These are phyloP conservation scores for Bryum argenteum DNA, from an alignment of 225 moss, liverwort and hornwort species.

Conservation along the genomic window DNA sequence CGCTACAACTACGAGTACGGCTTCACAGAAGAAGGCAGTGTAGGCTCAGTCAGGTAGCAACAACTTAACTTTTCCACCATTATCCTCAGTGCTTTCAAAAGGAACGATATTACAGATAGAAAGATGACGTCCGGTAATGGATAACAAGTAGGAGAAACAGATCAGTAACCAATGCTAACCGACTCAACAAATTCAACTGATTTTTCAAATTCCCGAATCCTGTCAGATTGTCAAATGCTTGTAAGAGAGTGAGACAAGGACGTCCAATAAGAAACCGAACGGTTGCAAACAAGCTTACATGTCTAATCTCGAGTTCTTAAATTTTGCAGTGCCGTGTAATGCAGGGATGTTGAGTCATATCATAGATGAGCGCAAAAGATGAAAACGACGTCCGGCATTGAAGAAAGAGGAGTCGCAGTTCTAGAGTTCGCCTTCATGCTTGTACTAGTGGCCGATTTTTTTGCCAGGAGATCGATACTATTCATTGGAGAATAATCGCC, in stretches of 20 bases:
- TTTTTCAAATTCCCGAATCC: no score
- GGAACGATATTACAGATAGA: slow-evolving; percentile 1
- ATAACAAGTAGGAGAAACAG: background rate
- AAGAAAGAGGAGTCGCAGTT: background rate
- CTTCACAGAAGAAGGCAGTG: slow-evolving; percentile 33
- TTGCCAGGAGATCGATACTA: slow-evolving; percentile 18
- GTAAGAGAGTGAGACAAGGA: no score
- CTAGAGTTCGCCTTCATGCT: background rate
- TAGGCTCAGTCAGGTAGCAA: slow-evolving; percentile 42
- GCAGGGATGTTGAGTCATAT: slow-evolving; percentile 14
- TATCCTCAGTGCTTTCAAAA: background rate
- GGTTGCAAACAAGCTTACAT: background rate
- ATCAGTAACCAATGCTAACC: background rate
- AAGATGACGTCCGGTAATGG: background rate
- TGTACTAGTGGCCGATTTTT: slow-evolving; percentile 6
- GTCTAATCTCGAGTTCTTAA: background rate
- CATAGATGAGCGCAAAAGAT: slow-evolving; percentile 8
- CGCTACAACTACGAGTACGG: background rate
- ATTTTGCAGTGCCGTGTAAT: background rate
- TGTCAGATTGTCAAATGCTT: no score
- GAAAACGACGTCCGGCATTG: slow-evolving; percentile 9
- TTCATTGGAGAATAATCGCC: slow-evolving; percentile 31
- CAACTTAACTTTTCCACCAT: background rate
- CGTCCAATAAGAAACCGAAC: no score
- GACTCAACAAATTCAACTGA: no score